Percentiles rank a stretch among this genome's conserved stretches.
These are phyloP conservation scores for Penicillium crystallinum DNA, from an alignment of 495 filamentous ascomycete genomes.

Conservation along the genomic window DNA sequence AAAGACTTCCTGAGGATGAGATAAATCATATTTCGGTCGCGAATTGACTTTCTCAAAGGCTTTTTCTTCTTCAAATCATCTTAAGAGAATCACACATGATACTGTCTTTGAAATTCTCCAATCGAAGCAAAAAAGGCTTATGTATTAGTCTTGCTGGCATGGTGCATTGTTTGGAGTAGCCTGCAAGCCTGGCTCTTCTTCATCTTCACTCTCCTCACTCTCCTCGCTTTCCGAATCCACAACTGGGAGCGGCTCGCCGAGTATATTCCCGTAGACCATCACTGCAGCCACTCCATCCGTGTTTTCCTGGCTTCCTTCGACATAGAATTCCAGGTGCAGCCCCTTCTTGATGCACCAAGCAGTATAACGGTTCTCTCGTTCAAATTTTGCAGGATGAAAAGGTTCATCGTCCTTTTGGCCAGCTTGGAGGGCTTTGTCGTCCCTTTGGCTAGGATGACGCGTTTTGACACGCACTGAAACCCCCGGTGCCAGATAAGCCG, in stretches of 20 bases:
- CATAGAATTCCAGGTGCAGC: not conserved
- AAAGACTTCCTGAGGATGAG: too few species aligned
- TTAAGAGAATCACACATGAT: too few species aligned
- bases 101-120: too few species aligned
- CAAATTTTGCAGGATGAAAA: not conserved
- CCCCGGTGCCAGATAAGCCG: not conserved
- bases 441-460: not conserved
- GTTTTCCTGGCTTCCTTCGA: not conserved
- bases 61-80: too few species aligned
- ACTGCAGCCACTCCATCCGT: not conserved
- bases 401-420: not conserved
- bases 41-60: too few species aligned
- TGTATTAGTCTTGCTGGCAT: too few species aligned
- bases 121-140: too few species aligned
- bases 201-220: not conserved
- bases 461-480: constrained; percentile 1
- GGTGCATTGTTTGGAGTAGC: too few species aligned
- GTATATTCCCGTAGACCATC: not conserved
- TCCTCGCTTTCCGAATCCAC: not conserved
- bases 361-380: not conserved
- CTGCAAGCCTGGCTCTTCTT: too few species aligned
- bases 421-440: not conserved
- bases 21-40: too few species aligned
- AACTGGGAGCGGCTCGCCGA: not conserved
- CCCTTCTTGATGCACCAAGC: constrained; percentile 1